Evolutionary conservation across 2,329 filamentous ascomycete species (phyloP).

Genomic region (Aspergillus novofumigatus): DNA sequence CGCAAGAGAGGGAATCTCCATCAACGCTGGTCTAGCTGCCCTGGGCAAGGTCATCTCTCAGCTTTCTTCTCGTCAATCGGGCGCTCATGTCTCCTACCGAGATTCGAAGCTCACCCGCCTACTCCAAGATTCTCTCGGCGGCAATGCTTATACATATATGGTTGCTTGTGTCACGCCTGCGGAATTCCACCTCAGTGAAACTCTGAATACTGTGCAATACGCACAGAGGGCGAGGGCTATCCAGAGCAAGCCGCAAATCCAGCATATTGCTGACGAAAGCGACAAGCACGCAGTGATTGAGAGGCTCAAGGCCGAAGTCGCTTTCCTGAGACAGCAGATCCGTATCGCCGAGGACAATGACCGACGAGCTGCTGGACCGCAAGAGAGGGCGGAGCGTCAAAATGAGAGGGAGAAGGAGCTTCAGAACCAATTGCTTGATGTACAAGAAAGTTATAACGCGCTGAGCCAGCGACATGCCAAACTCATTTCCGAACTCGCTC

Average conservation of each 20-base stretch:
- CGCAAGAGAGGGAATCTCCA: conserved; percentile 94
- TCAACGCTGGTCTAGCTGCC: conserved; percentile 92
- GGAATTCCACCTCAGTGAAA: conserved; percentile 96
- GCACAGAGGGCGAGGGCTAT: conserved; percentile 93
- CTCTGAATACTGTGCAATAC: conserved; percentile 95
- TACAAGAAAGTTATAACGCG: conserved; percentile 90
- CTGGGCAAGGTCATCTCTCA: conserved; percentile 98
- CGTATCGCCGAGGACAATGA: conserved; percentile 71
- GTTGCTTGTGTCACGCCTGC: conserved; percentile 96
- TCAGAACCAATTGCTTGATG: conserved; percentile 87
- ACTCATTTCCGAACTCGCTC: conserved; percentile 88
- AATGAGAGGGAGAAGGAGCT: conserved; percentile 84
- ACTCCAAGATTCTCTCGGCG: conserved; percentile 91
- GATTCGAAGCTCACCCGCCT: conserved; percentile 95
- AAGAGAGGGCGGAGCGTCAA: conserved; percentile 71
- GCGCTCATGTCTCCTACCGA: conserved; percentile 92
- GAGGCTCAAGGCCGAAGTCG: conserved; percentile 85
- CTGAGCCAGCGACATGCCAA: conserved; percentile 92
- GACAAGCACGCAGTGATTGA: conserved; percentile 95
- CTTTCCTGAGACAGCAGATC: conserved; percentile 91
- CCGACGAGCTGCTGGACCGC: conserved; percentile 52
- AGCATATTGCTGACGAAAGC: conserved; percentile 79
- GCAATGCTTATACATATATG: conserved; percentile 98
- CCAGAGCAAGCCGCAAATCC: conserved; percentile 94
- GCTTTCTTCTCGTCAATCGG: conserved; percentile 80